Percentiles rank a stretch among this genome's conserved stretches.
These are phyloP conservation scores for Barnettozyma hawaiiensis DNA, from an alignment of 1,139 yeast genomes.

Conservation along the genomic window DNA sequence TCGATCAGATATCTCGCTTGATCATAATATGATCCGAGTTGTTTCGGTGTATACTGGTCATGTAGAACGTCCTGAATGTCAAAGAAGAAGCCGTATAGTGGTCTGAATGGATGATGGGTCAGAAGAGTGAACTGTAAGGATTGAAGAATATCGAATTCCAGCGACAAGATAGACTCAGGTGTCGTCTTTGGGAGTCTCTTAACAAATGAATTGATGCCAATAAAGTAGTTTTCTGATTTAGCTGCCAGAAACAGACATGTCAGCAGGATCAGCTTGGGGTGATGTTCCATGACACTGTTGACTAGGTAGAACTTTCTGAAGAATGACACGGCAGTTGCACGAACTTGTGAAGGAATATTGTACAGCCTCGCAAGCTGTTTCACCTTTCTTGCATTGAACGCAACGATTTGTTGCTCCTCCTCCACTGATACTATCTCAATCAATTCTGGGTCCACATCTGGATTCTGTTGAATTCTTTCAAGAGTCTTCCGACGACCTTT, in stretches of 20 bases:
- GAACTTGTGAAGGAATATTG: slow-evolving; percentile 58
- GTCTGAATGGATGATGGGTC: slow-evolving; percentile 84
- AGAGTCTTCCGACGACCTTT: slow-evolving; percentile 43
- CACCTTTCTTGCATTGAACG: slow-evolving; percentile 67
- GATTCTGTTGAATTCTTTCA: slow-evolving; percentile 33
- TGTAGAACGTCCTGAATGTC: slow-evolving; percentile 70
- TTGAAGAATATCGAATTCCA: slow-evolving; percentile 74
- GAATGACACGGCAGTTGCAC: slow-evolving; percentile 82
- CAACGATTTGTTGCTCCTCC: slow-evolving; percentile 66
- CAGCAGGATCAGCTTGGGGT: slow-evolving; percentile 76
- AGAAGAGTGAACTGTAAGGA: slow-evolving; percentile 71
- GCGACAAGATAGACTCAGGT: slow-evolving; percentile 58
- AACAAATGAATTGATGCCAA: slow-evolving; percentile 79
- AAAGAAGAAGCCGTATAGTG: slow-evolving; percentile 86
- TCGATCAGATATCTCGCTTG: slow-evolving; percentile 59
- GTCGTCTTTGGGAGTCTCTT: slow-evolving; percentile 61
- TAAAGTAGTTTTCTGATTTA: slow-evolving; percentile 85
- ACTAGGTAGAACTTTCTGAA: slow-evolving; percentile 74
- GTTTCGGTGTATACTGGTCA: slow-evolving; percentile 31
- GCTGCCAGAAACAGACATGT: slow-evolving; percentile 91
- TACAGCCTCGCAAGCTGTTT: slow-evolving; percentile 52
- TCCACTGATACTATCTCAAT: slow-evolving; percentile 50
- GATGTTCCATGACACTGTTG: slow-evolving; percentile 77
- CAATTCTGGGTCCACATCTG: slow-evolving; percentile 32
- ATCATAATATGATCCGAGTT: slow-evolving; percentile 52